Evolutionary conservation across 345 rosid species (phyloP).

Genomic region (Raphanus sativus): DNA sequence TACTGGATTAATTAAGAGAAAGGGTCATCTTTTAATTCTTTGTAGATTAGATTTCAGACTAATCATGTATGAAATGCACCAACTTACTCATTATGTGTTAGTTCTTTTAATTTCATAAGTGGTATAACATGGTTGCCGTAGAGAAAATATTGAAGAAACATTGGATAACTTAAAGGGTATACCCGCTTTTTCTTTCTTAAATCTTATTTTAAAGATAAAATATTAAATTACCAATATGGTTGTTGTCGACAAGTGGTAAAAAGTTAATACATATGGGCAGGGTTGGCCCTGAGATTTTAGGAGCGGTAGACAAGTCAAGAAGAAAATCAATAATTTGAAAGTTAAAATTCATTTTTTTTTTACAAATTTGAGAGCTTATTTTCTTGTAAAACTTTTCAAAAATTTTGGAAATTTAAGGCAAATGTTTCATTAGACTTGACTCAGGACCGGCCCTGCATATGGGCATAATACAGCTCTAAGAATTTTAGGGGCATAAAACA

Average conservation of each 20-base stretch:
- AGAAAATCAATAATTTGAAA: too few species aligned
- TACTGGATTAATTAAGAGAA: background rate
- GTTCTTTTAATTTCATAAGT: background rate
- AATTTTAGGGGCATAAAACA: too few species aligned
- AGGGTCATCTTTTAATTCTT: background rate
- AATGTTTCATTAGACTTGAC: too few species aligned
- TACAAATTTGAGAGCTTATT: too few species aligned
- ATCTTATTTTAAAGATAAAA: slow-evolving; percentile 1
- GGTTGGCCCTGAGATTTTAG: too few species aligned
- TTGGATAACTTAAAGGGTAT: background rate
- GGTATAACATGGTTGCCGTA: slow-evolving; percentile 7
- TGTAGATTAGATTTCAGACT: too few species aligned
- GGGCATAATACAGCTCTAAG: too few species aligned
- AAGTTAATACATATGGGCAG: background rate
- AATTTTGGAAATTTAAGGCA: too few species aligned
- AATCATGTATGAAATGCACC: background rate
- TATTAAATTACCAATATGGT: background rate
- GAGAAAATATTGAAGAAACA: background rate
- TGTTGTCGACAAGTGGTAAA: background rate
- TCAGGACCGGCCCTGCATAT: too few species aligned
- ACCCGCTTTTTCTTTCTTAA: slow-evolving; percentile 10
- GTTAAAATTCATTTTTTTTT: too few species aligned
- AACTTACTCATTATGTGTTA: background rate
- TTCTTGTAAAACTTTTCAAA: too few species aligned
- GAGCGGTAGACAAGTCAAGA: too few species aligned